Percentiles rank a stretch among this genome's conserved stretches.
phyloP scores from a whole-genome alignment of 2,329 filamentous ascomycete genomes.

The Trichoderma sp. region DNA sequence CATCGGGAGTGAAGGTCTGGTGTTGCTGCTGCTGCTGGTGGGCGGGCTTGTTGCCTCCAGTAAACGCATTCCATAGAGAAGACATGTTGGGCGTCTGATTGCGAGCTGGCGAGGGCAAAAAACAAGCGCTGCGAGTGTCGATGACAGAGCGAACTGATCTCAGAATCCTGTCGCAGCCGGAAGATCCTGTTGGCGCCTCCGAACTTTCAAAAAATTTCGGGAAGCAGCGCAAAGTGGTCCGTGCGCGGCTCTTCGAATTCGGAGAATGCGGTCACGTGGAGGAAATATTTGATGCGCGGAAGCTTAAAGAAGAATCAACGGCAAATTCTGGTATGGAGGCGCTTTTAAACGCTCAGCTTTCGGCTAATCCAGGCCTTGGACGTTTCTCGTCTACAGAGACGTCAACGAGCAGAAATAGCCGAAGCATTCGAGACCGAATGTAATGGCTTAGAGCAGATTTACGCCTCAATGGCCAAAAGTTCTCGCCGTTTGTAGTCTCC shows the following conservation, averaged over 20 bases:
- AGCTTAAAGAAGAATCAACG: background rate
- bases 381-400: background rate
- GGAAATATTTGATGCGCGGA: background rate
- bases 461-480: background rate
- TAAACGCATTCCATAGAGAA: constrained; percentile 59
- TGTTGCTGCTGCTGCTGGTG: constrained; percentile 37
- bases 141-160: constrained; percentile 17
- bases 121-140: constrained; percentile 2
- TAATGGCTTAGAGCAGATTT: background rate
- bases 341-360: background rate
- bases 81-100: constrained; percentile 42
- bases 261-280: constrained; percentile 14
- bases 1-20: constrained; percentile 19
- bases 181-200: constrained; percentile 12
- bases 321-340: background rate
- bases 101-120: background rate
- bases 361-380: background rate
- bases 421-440: background rate
- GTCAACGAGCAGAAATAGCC: background rate
- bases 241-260: constrained; percentile 21
- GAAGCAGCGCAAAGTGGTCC: constrained; percentile 26
- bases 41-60: constrained; percentile 53
- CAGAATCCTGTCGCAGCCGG: constrained; percentile 17
- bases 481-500: background rate
- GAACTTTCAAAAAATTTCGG: constrained; percentile 30